Percentiles rank a stretch among this genome's conserved stretches.
These are phyloP conservation scores for Colletotrichum higginsianum DNA, from an alignment of 2,329 filamentous ascomycete species.

Conservation along the genomic window DNA sequence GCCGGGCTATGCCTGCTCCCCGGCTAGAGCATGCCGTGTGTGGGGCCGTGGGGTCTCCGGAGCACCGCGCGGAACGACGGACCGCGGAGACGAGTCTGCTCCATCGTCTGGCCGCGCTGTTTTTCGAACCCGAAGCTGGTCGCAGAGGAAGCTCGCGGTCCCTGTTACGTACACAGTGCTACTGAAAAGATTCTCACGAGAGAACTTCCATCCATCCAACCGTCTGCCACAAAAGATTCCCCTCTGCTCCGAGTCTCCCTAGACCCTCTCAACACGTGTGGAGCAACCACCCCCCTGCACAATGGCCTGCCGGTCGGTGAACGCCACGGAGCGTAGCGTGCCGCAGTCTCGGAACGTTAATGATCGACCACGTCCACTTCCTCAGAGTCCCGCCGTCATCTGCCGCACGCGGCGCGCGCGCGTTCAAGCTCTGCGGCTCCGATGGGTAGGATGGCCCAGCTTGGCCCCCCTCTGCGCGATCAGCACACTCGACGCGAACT, in stretches of 20 bases:
- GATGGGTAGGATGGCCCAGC: background rate
- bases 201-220: background rate
- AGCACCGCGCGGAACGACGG: slow-evolving; percentile 18
- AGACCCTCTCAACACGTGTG: background rate
- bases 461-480: background rate
- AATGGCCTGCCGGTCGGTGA: background rate
- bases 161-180: slow-evolving; percentile 12
- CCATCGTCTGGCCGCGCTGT: slow-evolving; percentile 6
- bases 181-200: background rate
- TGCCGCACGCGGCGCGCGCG: background rate
- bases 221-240: background rate
- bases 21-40: background rate
- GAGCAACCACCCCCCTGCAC: background rate
- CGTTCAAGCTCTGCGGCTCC: slow-evolving; percentile 29
- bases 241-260: background rate
- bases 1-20: slow-evolving; percentile 18
- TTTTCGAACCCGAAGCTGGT: background rate
- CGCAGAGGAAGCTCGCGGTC: background rate
- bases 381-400: too few species aligned
- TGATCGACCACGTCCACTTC: background rate
- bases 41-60: slow-evolving; percentile 20
- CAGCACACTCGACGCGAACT: rapidly evolving
- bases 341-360: slow-evolving; percentile 16
- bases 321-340: background rate
- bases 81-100: slow-evolving; percentile 11